Conservation (phyloP, 495 filamentous ascomycete genomes). For the Hypoxylon intermedium region DNA sequence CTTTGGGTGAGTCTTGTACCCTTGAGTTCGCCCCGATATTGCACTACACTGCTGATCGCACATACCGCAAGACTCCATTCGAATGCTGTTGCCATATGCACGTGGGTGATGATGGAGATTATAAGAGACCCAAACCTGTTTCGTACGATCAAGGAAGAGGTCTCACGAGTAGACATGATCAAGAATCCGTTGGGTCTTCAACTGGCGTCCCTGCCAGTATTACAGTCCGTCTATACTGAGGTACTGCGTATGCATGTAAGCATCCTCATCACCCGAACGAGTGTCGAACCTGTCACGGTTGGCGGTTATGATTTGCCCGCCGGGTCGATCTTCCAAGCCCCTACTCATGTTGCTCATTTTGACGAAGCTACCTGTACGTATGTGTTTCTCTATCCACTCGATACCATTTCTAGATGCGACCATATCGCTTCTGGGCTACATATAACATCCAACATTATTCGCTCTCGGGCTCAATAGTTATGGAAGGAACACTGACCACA, state of each 20-base stretch:
- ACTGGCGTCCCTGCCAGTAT: conserved; percentile 27
- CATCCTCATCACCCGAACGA: conserved; percentile 37
- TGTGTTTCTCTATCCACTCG: no score
- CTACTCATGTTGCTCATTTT: conserved; percentile 14
- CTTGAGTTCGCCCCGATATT: not conserved
- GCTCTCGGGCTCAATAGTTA: no score
- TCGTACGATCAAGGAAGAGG: conserved; percentile 30
- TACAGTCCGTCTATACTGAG: conserved; percentile 47
- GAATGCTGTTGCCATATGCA: conserved; percentile 42
- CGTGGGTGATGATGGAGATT: conserved; percentile 44
- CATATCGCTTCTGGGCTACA: no score
- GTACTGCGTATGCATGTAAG: conserved; percentile 45
- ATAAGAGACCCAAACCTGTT: conserved; percentile 37
- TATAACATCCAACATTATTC: no score
- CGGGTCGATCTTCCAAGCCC: conserved; percentile 36
- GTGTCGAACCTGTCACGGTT: conserved; percentile 17
- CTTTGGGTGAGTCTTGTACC: conserved; percentile 12
- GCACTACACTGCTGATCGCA: not conserved
- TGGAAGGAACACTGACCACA: no score
- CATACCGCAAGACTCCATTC: conserved; percentile 32
- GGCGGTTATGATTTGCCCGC: conserved; percentile 34
- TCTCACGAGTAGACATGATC: not conserved
- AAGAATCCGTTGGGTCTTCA: not conserved
- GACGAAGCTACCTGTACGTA: no score
- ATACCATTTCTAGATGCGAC: no score